Conservation (phyloP, 129 eudicot species). For the Pseudognaphalium luteoalbum region DNA sequence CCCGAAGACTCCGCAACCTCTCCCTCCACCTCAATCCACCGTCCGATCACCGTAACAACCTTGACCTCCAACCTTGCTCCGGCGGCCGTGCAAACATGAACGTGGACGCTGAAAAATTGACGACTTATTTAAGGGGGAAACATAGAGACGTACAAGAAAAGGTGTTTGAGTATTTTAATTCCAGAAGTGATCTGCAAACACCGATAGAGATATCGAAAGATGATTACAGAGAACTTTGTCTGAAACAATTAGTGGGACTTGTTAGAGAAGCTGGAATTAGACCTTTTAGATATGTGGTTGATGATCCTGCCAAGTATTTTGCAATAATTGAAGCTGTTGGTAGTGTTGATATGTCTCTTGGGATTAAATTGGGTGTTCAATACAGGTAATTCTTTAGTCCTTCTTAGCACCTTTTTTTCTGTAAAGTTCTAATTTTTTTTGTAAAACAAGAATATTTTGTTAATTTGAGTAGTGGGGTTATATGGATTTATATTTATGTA, state of each 20-base stretch:
- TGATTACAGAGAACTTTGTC: conserved; percentile 80
- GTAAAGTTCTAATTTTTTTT: neutral
- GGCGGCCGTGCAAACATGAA: conserved; percentile 39
- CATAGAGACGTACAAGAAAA: conserved; percentile 72
- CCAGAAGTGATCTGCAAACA: conserved; percentile 75
- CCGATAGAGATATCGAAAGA: conserved; percentile 84
- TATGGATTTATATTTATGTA: neutral
- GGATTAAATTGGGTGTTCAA: conserved; percentile 94
- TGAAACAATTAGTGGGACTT: conserved; percentile 68
- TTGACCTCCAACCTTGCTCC: conserved; percentile 50
- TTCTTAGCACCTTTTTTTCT: neutral
- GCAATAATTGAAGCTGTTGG: conserved; percentile 90
- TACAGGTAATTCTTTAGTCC: conserved; percentile 52
- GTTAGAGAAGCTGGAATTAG: conserved; percentile 82
- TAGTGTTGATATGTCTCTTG: conserved; percentile 88
- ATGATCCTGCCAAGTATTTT: conserved; percentile 84
- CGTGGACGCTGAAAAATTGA: conserved; percentile 41
- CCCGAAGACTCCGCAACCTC: conserved; percentile 63
- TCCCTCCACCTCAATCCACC: conserved; percentile 62
- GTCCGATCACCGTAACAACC: neutral
- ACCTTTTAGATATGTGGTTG: conserved; percentile 66
- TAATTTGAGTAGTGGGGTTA: neutral
- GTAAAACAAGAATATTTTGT: too few species aligned
- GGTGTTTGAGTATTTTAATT: conserved; percentile 66
- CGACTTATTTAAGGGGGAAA: conserved; percentile 68